A percentile compares a stretch with the other conserved stretches of the same genome.
Conservation (phyloP, 2,329 filamentous ascomycete genomes). For the Decorospora gaudefroyi region DNA sequence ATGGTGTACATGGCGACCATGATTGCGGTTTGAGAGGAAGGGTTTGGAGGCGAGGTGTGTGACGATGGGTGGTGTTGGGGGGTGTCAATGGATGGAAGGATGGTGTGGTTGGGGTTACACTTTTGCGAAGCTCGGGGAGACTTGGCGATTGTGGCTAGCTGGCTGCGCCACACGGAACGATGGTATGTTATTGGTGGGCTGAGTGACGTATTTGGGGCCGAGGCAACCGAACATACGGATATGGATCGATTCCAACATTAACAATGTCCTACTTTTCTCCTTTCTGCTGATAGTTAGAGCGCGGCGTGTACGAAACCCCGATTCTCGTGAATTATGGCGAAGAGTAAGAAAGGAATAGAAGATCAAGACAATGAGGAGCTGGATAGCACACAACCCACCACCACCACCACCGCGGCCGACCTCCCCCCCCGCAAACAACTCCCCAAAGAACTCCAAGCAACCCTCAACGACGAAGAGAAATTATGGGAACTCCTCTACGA, state of each 20-base stretch:
- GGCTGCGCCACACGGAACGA: background rate
- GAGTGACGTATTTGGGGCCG: too few species aligned
- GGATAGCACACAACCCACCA: constrained; percentile 53
- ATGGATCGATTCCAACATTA: too few species aligned
- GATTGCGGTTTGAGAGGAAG: constrained; percentile 39
- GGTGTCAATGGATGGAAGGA: constrained; percentile 42
- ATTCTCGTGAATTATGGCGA: too few species aligned
- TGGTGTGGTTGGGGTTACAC: constrained; percentile 10
- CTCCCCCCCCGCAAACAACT: constrained; percentile 58
- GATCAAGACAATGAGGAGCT: too few species aligned
- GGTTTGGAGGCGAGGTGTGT: constrained; percentile 19
- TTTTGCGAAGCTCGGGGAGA: constrained; percentile 23
- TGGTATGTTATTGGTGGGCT: too few species aligned
- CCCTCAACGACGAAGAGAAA: constrained; percentile 67
- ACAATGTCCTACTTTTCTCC: too few species aligned
- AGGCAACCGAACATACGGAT: too few species aligned
- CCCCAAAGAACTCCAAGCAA: constrained; percentile 59
- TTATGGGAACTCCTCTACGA: constrained; percentile 78
- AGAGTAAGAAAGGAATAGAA: constrained; percentile 38
- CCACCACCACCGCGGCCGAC: too few species aligned
- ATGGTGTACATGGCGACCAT: constrained; percentile 60
- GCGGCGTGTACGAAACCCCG: too few species aligned
- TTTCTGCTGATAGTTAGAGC: background rate
- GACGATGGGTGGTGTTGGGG: constrained; percentile 20
- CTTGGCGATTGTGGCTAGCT: constrained; percentile 24